Conservation (phyloP, 495 filamentous ascomycete species). For the Daldinia concentrica region DNA sequence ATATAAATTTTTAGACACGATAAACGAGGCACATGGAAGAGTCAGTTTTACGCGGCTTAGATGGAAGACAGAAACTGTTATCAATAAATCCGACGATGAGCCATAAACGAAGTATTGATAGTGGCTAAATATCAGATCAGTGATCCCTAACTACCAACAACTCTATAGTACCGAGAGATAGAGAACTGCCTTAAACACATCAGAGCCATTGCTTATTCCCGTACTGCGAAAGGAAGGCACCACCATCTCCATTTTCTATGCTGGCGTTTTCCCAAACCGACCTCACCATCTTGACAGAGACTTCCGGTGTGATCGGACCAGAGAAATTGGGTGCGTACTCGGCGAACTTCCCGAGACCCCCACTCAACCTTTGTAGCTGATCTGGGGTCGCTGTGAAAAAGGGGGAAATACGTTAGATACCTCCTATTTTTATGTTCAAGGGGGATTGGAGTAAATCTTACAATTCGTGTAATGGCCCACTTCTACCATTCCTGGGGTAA, state of each 20-base stretch:
- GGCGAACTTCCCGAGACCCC: neutral
- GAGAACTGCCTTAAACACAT: neutral
- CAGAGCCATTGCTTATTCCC: neutral
- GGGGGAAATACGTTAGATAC: neutral
- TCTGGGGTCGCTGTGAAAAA: neutral
- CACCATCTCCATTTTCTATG: neutral
- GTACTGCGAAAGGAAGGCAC: neutral
- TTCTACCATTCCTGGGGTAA: neutral
- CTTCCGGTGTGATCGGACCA: neutral
- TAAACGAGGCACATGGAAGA: too few relatives aligned
- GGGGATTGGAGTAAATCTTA: neutral
- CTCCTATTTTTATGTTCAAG: neutral
- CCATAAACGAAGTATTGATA: too few relatives aligned
- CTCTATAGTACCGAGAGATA: neutral
- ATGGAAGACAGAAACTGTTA: too few relatives aligned
- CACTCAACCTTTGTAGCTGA: neutral
- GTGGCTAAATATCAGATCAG: too few relatives aligned
- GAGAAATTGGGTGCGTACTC: neutral
- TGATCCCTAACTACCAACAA: neutral
- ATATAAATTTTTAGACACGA: too few relatives aligned
- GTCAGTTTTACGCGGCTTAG: too few relatives aligned
- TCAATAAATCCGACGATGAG: too few relatives aligned
- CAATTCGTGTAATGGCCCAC: neutral
- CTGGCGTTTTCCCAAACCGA: neutral
- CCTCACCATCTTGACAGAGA: neutral